Percentiles rank a stretch among this genome's conserved stretches.
Conservation (phyloP, 139 green algal species). For the Tetradesmus obliquus region DNA sequence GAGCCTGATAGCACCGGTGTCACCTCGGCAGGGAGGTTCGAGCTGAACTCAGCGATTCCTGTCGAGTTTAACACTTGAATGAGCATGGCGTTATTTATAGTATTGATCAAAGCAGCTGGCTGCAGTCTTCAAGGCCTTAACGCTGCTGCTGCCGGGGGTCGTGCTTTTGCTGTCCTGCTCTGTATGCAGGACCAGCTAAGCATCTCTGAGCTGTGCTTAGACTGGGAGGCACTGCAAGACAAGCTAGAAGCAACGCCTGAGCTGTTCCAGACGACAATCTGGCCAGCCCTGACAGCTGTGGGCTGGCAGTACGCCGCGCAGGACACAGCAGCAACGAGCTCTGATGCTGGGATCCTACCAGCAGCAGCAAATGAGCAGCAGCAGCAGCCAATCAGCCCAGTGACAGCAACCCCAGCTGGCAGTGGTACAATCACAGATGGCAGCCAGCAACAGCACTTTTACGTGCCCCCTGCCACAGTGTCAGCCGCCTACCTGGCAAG, state of each 20-base stretch:
- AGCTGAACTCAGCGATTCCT: too few relatives aligned
- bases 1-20: not conserved
- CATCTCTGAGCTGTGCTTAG: not conserved
- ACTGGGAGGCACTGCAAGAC: not conserved
- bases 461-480: not conserved
- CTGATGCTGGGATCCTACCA: not conserved
- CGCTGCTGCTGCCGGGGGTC: not conserved
- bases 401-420: not conserved
- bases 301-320: not conserved
- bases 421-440: not conserved
- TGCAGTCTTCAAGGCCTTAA: not conserved
- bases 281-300: not conserved
- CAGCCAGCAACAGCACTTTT: not conserved
- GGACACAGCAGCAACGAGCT: not conserved
- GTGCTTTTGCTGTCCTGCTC: not conserved
- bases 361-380: not conserved
- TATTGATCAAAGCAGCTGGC: not conserved
- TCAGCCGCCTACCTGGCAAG: not conserved
- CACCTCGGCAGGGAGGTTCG: too few relatives aligned
- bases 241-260: not conserved
- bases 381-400: not conserved
- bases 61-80: too few relatives aligned
- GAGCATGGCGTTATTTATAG: not conserved
- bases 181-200: conserved; percentile 12
- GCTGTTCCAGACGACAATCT: not conserved